These are phyloP conservation scores for Boehmeria nivea DNA, from an alignment of 306 rosid species.

Conservation along the genomic window DNA sequence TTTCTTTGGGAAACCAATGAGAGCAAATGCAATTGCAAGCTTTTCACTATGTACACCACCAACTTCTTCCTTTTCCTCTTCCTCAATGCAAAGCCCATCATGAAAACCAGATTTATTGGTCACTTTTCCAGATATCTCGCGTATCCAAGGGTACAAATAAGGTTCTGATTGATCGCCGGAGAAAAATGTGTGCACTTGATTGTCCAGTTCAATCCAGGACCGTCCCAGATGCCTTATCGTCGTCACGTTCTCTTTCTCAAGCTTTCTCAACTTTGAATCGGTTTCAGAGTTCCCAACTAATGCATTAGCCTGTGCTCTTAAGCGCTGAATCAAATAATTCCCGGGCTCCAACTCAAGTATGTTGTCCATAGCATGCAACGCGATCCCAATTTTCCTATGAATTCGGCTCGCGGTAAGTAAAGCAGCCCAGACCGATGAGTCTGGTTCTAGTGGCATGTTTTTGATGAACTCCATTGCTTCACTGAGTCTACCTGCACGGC, in stretches of 20 bases:
- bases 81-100: constrained; percentile 55
- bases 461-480: constrained; percentile 67
- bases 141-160: constrained; percentile 53
- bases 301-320: constrained; percentile 57
- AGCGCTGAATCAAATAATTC: constrained; percentile 37
- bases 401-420: constrained; percentile 71
- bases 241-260: constrained; percentile 43
- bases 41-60: constrained; percentile 69
- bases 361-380: constrained; percentile 53
- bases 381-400: constrained; percentile 55
- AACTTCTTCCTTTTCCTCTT: constrained; percentile 58
- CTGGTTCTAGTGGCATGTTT: constrained; percentile 71
- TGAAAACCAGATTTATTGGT: constrained; percentile 30
- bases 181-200: constrained; percentile 51
- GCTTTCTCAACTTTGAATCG: constrained; percentile 40
- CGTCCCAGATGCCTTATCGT: constrained; percentile 43
- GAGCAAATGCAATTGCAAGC: constrained; percentile 70
- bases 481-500: constrained; percentile 77
- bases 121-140: constrained; percentile 35
- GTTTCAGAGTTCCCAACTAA: constrained; percentile 50
- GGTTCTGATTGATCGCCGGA: constrained; percentile 46
- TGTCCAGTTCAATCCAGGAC: constrained; percentile 72
- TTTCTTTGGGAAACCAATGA: constrained; percentile 37
- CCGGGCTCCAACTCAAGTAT: constrained; percentile 64
- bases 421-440: constrained; percentile 60